Evolutionary conservation across 2,329 filamentous ascomycete species (phyloP).

Genomic region (Colletotrichum australisinense): DNA sequence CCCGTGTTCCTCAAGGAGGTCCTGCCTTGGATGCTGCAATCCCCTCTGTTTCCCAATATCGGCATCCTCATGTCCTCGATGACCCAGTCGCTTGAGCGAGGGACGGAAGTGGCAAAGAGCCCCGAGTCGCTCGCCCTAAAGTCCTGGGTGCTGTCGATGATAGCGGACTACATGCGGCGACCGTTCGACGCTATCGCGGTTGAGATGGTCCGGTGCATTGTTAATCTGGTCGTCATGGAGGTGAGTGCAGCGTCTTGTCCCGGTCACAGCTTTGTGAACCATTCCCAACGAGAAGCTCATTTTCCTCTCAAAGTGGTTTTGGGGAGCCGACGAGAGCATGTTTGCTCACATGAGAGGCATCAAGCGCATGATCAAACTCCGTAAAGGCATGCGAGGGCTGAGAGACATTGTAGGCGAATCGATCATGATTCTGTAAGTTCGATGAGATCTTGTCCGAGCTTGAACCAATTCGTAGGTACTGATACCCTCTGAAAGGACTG

Average conservation of each 20-base stretch:
- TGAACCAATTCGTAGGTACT: not conserved
- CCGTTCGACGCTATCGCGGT: constrained; percentile 38
- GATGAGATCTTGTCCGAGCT: not conserved
- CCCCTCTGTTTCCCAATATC: constrained; percentile 44
- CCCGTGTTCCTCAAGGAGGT: constrained; percentile 40
- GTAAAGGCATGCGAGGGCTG: constrained; percentile 41
- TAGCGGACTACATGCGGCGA: constrained; percentile 41
- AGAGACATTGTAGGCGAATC: constrained; percentile 41
- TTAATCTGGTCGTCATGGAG: constrained; percentile 46
- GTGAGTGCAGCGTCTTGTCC: constrained; percentile 21
- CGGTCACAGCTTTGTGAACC: not conserved
- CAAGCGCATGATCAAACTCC: constrained; percentile 42
- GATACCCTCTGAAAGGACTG: constrained; percentile 37
- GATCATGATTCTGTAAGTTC: constrained; percentile 32
- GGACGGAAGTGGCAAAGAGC: constrained; percentile 37
- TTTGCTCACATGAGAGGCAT: constrained; percentile 45
- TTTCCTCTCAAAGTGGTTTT: constrained; percentile 34
- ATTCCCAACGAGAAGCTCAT: not conserved
- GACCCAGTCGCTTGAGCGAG: constrained; percentile 40
- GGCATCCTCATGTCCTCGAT: constrained; percentile 45
- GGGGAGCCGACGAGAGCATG: constrained; percentile 44
- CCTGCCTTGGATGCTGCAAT: constrained; percentile 45
- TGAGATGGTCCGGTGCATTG: constrained; percentile 43
- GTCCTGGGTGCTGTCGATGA: constrained; percentile 41
- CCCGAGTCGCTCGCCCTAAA: constrained; percentile 42